Percentiles rank a stretch among this genome's conserved stretches.
These are phyloP conservation scores for Ceratocystis smalleyi DNA, from an alignment of 2,329 filamentous ascomycete species.

Conservation along the genomic window DNA sequence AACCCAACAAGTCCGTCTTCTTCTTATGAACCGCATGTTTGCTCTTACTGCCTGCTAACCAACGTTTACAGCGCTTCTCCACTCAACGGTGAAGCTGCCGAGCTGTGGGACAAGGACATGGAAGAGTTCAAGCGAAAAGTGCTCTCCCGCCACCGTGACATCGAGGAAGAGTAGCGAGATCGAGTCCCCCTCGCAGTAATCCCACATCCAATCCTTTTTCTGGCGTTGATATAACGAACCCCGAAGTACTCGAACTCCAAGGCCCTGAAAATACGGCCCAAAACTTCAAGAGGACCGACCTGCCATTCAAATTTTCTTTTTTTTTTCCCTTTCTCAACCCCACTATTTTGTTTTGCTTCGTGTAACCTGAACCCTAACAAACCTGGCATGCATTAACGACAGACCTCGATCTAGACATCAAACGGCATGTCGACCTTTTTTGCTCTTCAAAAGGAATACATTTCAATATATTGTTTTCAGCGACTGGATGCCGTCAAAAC, in stretches of 20 bases:
- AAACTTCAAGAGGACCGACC: too few relatives aligned
- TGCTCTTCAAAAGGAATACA: not conserved
- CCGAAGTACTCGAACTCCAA: not conserved
- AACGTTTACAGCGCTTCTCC: slow-evolving; percentile 56
- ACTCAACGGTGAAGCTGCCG: slow-evolving; percentile 87
- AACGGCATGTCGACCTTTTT: not conserved
- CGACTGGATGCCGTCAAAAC: not conserved
- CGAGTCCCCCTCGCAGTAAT: not conserved
- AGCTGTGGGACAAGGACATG: slow-evolving; percentile 82
- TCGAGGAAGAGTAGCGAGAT: slow-evolving; percentile 43
- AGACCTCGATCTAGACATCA: not conserved
- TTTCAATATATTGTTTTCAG: not conserved
- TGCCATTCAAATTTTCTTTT: too few relatives aligned
- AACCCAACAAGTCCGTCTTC: slow-evolving; percentile 82
- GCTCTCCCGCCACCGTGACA: slow-evolving; percentile 43
- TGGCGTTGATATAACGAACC: not conserved
- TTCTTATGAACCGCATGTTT: not conserved
- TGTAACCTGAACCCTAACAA: not conserved
- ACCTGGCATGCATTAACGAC: not conserved
- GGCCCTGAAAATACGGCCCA: too few relatives aligned
- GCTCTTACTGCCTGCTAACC: slow-evolving; percentile 18
- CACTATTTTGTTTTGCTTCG: not conserved
- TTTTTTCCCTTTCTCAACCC: too few relatives aligned
- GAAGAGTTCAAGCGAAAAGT: slow-evolving; percentile 75
- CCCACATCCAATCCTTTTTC: not conserved